Conservation (phyloP, 1,139 yeast species). For the Saccharomyces pastorianus region DNA sequence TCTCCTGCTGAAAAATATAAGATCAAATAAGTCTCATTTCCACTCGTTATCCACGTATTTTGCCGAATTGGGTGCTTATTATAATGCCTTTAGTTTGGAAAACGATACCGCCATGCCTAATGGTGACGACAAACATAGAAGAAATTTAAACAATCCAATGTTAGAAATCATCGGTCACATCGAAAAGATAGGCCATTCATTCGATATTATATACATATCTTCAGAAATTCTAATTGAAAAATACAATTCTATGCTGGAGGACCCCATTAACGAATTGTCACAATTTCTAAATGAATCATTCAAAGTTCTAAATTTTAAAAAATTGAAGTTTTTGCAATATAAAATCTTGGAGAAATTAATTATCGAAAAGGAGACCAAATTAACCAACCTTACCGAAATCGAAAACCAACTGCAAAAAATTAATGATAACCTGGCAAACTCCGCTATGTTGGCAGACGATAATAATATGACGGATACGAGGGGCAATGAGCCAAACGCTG, state of each 20-base stretch:
- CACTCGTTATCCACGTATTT: conserved; percentile 36
- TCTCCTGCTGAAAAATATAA: conserved; percentile 46
- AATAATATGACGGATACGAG: conserved; percentile 12
- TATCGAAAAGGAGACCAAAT: conserved; percentile 26
- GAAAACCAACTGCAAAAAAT: conserved; percentile 30
- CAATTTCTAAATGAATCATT: conserved; percentile 66
- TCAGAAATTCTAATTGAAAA: conserved; percentile 60
- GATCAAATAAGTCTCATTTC: conserved; percentile 43
- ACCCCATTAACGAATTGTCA: conserved; percentile 78
- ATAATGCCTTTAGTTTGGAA: conserved; percentile 71
- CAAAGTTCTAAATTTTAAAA: conserved; percentile 59
- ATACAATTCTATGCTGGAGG: conserved; percentile 63
- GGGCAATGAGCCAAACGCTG: neutral
- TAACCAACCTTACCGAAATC: conserved; percentile 25
- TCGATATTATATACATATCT: conserved; percentile 71
- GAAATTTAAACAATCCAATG: conserved; percentile 18
- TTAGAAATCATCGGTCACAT: conserved; percentile 40
- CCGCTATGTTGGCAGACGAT: conserved; percentile 26
- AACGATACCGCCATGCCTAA: conserved; percentile 35
- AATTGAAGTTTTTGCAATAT: conserved; percentile 61
- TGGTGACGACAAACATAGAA: conserved; percentile 4
- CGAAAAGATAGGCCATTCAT: conserved; percentile 79
- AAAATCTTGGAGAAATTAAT: conserved; percentile 39
- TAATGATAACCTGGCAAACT: conserved; percentile 24
- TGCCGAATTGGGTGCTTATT: conserved; percentile 37